These are phyloP conservation scores for Picea abies DNA, from an alignment of 83 land plant species.

Conservation along the genomic window DNA sequence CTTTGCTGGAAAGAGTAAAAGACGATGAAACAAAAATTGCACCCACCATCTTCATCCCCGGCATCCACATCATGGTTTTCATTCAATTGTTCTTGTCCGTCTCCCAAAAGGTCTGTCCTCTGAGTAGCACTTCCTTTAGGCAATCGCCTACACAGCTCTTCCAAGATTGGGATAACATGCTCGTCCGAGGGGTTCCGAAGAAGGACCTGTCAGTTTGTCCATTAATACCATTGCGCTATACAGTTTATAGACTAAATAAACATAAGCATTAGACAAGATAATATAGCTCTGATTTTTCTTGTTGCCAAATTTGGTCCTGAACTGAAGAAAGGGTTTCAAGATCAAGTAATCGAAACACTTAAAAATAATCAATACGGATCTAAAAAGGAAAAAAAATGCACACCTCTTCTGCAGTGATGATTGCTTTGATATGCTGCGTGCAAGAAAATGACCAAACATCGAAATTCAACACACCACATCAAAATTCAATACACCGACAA, in stretches of 20 bases:
- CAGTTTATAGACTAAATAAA: too few species aligned
- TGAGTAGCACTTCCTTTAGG: slow-evolving; percentile 24
- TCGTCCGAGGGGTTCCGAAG: slow-evolving; percentile 86
- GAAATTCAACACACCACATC: neutral
- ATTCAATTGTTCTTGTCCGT: slow-evolving; percentile 33
- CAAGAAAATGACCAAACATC: neutral
- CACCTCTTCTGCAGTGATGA: slow-evolving; percentile 98
- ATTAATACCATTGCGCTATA: too few species aligned
- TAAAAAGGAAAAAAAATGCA: neutral
- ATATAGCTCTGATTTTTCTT: neutral
- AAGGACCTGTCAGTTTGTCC: slow-evolving; percentile 55
- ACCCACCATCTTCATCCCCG: slow-evolving; percentile 70
- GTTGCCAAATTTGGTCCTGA: neutral
- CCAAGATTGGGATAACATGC: slow-evolving; percentile 86
- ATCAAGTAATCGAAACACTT: neutral
- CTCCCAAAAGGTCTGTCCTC: slow-evolving; percentile 23
- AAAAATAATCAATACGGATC: neutral
- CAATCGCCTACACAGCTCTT: slow-evolving; percentile 81
- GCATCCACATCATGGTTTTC: slow-evolving; percentile 54
- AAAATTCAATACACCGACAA: neutral
- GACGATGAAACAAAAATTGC: neutral
- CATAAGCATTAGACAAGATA: neutral
- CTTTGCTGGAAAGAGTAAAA: neutral
- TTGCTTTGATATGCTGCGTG: slow-evolving; percentile 95
- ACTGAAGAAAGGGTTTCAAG: neutral